Percentiles rank a stretch among this genome's conserved stretches.
Evolutionary conservation across 2,329 filamentous ascomycete genomes (phyloP).

Genomic region (Rosellinia necatrix): DNA sequence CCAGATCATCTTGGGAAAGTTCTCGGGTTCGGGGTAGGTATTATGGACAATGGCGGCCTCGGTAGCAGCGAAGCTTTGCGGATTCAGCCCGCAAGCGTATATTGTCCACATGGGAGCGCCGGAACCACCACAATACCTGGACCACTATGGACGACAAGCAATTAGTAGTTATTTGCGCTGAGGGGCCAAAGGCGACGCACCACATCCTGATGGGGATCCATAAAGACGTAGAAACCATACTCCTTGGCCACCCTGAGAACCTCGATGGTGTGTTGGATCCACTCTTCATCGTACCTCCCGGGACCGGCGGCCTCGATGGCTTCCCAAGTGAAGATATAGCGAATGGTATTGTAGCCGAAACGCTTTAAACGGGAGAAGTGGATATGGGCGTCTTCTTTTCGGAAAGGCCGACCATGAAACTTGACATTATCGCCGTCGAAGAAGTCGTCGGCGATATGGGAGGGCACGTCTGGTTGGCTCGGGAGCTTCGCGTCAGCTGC

Average conservation of each 20-base stretch:
- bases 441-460: slow-evolving; percentile 77
- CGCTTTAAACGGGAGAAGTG: slow-evolving; percentile 86
- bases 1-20: slow-evolving; percentile 99
- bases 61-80: slow-evolving; percentile 80
- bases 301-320: slow-evolving; percentile 94
- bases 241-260: slow-evolving; percentile 81
- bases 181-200: slow-evolving; percentile 53
- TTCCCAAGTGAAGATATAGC: slow-evolving; percentile 98
- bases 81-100: slow-evolving; percentile 91
- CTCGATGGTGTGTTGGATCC: slow-evolving; percentile 88
- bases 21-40: slow-evolving; percentile 80
- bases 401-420: slow-evolving; percentile 85
- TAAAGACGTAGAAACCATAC: slow-evolving; percentile 95
- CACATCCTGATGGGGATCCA: slow-evolving; percentile 99
- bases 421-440: slow-evolving; percentile 92
- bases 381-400: slow-evolving; percentile 76
- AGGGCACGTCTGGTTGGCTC: slow-evolving; percentile 78
- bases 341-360: slow-evolving; percentile 94
- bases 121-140: slow-evolving; percentile 88
- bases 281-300: slow-evolving; percentile 90
- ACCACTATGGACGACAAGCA: slow-evolving; percentile 66
- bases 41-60: slow-evolving; percentile 96
- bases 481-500: slow-evolving; percentile 91
- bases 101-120: slow-evolving; percentile 98
- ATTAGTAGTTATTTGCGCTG: slow-evolving; percentile 35